A percentile compares a stretch with the other conserved stretches of the same genome.
Conservation (phyloP, 495 filamentous ascomycete genomes). For the Neurospora sp. region DNA sequence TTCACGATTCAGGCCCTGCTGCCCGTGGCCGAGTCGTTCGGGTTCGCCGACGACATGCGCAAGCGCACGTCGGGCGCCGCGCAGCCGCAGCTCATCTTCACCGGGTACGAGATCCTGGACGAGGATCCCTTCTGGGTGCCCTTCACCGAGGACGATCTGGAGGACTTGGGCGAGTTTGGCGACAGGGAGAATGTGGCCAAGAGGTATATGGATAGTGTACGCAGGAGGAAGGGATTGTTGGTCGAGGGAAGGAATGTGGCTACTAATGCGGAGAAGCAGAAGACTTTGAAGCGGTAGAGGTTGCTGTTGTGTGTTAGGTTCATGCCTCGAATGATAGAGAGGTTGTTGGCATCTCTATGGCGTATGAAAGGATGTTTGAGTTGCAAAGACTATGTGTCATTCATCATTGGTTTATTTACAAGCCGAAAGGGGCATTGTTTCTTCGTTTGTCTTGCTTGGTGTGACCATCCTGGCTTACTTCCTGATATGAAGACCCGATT, state of each 20-base stretch:
- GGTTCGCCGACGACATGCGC: conserved; percentile 90
- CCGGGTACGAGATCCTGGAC: conserved; percentile 83
- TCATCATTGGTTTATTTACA: neutral
- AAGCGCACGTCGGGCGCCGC: conserved; percentile 87
- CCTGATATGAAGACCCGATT: neutral
- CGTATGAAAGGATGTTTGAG: neutral
- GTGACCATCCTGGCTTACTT: neutral
- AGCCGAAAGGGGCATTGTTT: neutral
- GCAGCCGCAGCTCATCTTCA: conserved; percentile 85
- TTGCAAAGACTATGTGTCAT: neutral
- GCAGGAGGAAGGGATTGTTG: conserved; percentile 74
- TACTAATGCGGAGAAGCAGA: conserved; percentile 92
- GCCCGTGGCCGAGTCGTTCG: conserved; percentile 89
- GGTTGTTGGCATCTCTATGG: neutral
- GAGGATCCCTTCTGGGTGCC: conserved; percentile 97
- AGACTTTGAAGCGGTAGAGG: conserved; percentile 82
- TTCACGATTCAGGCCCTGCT: conserved; percentile 82
- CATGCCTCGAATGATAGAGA: no score
- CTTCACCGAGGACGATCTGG: conserved; percentile 89
- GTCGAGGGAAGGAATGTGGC: conserved; percentile 64
- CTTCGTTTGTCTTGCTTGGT: neutral
- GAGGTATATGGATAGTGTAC: conserved; percentile 85
- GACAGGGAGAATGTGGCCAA: conserved; percentile 94
- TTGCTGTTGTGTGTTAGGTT: neutral
- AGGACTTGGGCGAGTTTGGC: conserved; percentile 88